Conservation (phyloP, 1,139 yeast species). For the Nakaseomyces glabratus region DNA sequence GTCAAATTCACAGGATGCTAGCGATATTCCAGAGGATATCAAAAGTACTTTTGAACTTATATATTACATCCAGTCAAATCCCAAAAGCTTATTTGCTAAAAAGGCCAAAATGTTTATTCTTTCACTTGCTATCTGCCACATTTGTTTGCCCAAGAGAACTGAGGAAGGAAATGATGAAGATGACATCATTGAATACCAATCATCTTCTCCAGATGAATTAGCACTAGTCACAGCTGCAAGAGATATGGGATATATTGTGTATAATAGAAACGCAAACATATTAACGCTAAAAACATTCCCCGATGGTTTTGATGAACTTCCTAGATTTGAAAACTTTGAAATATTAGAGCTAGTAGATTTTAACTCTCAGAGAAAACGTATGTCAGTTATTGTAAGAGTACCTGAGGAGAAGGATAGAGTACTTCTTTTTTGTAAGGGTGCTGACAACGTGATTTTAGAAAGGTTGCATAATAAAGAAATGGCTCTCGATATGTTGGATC, state of each 20-base stretch:
- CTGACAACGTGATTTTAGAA: conserved; percentile 86
- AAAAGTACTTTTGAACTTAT: conserved; percentile 56
- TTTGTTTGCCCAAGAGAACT: conserved; percentile 64
- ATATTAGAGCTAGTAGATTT: conserved; percentile 78
- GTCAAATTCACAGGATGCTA: conserved; percentile 37
- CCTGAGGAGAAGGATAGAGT: conserved; percentile 61
- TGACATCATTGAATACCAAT: conserved; percentile 59
- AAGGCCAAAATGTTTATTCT: conserved; percentile 72
- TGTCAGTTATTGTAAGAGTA: conserved; percentile 76
- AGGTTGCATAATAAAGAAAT: conserved; percentile 48
- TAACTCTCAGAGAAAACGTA: conserved; percentile 79
- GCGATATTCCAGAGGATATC: conserved; percentile 18
- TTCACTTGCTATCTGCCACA: conserved; percentile 78
- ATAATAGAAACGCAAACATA: conserved; percentile 51
- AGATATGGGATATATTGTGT: conserved; percentile 80
- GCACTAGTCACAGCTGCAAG: conserved; percentile 92
- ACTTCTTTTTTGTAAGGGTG: conserved; percentile 84
- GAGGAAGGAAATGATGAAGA: conserved; percentile 35
- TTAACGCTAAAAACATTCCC: conserved; percentile 74
- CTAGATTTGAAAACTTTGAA: conserved; percentile 60
- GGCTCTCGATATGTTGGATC: conserved; percentile 55
- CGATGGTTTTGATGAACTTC: conserved; percentile 57
- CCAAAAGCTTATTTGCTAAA: conserved; percentile 59
- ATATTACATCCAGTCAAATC: conserved; percentile 59
- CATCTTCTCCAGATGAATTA: conserved; percentile 93